Percentiles rank a stretch among this genome's conserved stretches.
phyloP scores from a whole-genome alignment of 495 filamentous ascomycete genomes.

The Trichoderma gamsii region DNA sequence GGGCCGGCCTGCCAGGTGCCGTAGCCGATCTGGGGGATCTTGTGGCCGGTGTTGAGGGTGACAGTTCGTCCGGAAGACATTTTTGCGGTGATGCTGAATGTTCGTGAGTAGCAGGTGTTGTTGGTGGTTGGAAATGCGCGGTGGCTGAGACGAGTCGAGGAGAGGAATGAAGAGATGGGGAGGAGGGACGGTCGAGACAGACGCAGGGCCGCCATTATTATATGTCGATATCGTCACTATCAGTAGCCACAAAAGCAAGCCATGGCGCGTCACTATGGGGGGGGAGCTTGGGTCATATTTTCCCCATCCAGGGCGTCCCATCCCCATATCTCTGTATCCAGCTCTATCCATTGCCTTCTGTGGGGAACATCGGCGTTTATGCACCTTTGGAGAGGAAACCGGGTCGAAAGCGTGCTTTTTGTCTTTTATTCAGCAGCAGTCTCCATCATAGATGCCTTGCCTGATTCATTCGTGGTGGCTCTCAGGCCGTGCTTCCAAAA shows the following conservation, averaged over 20 bases:
- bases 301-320: not conserved
- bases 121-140: not conserved
- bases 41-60: slow-evolving; percentile 25
- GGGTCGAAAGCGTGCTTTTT: not conserved
- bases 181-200: not conserved
- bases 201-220: slow-evolving; percentile 8
- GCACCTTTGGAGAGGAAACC: not conserved
- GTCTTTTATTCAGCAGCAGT: not conserved
- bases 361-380: slow-evolving; percentile 9
- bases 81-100: slow-evolving; percentile 3
- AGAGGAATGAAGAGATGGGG: not conserved
- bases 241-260: not conserved
- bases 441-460: not conserved
- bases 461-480: not conserved
- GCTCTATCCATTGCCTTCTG: not conserved
- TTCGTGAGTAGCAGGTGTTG: not conserved
- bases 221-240: not conserved
- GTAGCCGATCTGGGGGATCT: slow-evolving; percentile 65
- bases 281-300: slow-evolving; percentile 3
- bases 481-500: not conserved
- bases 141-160: slow-evolving; percentile 2
- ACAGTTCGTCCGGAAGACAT: slow-evolving; percentile 15
- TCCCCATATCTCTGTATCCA: not conserved
- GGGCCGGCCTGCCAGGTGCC: slow-evolving; percentile 67
- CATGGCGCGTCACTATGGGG: not conserved